Base-by-base conservation (phyloP, 805 yeast species). In the Wickerhamomyces bovis region DNA sequence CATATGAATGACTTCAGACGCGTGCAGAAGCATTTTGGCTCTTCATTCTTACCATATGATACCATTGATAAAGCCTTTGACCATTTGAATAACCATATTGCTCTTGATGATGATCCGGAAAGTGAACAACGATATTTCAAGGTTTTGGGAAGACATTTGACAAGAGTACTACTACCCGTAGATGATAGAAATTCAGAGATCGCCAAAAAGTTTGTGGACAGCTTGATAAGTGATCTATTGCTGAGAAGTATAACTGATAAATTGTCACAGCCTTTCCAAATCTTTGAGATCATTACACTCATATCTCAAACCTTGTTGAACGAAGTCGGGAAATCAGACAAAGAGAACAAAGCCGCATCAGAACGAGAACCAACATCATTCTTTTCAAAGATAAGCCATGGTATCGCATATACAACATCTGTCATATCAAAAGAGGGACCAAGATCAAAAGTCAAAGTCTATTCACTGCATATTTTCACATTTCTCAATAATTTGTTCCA, bases 251-350 rank as follows among this genome's bases (percentile, higher is more conserved):
- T 70, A 1, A 56, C 75, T 6, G 73, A 70, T 7, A 75, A 74
- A 52, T 48, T 77, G 15, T 63, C 73, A 10, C 78, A 77, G 46
- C 77, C 77, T n/a, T 78, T 75, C 62, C 70, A 74, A 58, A 52
- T 78, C 2, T 73, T 79, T 68, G 76, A 71, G 26, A 58, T 77
- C 4, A 50, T 53, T 15, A 49, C 57, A 2, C 16, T 50, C 25
- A 42, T 52, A 2, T 60, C 62, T 33, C 44, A 48, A n/a, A 11
- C 47, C 10, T 2, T 52, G 7, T 9, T 50, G 16, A 23, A 20
- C 20, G 43, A 46, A 10, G 25, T 21, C 2, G 20, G 25, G 26
- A 35, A 25, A 18, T 19, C 33, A 26, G 38, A 41, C 16, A 47
- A 16, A 11, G 36, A 33, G 36, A 16, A 33, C 15, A 15, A 33